Percentiles rank a stretch among this genome's conserved stretches.
Evolutionary conservation across 331 rosid species (phyloP).

Genomic region (Telfairia occidentalis): DNA sequence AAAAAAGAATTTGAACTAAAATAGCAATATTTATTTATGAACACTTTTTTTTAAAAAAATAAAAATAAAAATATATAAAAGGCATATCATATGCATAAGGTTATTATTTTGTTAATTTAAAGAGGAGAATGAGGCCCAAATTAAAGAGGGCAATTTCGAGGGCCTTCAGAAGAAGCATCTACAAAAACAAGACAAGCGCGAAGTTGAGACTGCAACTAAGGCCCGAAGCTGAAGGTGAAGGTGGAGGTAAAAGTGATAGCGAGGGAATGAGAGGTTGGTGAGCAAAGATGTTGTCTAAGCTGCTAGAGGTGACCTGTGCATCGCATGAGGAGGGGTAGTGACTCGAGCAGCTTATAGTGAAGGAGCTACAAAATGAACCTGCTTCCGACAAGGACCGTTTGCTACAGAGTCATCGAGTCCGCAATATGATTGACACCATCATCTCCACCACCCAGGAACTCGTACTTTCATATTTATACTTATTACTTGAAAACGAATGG

Average conservation of each 20-base stretch:
- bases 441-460: slow-evolving; percentile 49
- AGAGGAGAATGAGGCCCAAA: too few species aligned
- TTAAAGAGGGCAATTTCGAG: too few species aligned
- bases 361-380: slow-evolving; percentile 72
- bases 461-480: slow-evolving; percentile 17
- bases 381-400: slow-evolving; percentile 49
- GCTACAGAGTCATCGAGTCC: slow-evolving; percentile 75
- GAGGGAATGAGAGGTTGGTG: not conserved
- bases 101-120: too few species aligned
- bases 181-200: too few species aligned
- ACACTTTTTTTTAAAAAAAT: too few species aligned
- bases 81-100: too few species aligned
- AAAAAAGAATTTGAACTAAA: too few species aligned
- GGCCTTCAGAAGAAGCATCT: not conserved
- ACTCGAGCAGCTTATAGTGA: slow-evolving; percentile 64
- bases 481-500: not conserved
- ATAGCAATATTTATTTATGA: too few species aligned
- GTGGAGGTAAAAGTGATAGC: too few species aligned
- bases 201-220: not conserved
- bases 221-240: not conserved
- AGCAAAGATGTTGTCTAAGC: slow-evolving; percentile 70
- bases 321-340: slow-evolving; percentile 89
- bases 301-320: slow-evolving; percentile 69
- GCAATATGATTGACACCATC: slow-evolving; percentile 57
- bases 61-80: too few species aligned